phyloP scores from a whole-genome alignment of 345 rosid species.

The Hibiscus tridactylites region DNA sequence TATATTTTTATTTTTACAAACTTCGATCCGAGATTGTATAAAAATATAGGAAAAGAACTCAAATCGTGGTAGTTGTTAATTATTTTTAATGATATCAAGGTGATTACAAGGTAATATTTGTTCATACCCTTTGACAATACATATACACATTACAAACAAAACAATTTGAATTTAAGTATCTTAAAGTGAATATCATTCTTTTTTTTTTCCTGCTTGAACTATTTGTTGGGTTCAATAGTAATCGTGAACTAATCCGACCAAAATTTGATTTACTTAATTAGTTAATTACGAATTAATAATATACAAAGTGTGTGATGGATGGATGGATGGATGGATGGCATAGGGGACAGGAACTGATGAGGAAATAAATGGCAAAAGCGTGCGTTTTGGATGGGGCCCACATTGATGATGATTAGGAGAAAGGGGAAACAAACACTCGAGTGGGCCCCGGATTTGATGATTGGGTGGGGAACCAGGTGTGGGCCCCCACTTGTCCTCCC shows the following conservation, averaged over 20 bases:
- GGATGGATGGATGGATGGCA: neutral
- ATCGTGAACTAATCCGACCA: too few relatives aligned
- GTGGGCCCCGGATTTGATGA: constrained; percentile 41
- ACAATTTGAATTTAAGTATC: too few relatives aligned
- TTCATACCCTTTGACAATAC: too few relatives aligned
- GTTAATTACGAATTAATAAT: neutral
- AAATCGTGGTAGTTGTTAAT: too few relatives aligned
- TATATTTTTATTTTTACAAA: too few relatives aligned
- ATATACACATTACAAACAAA: too few relatives aligned
- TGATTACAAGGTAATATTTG: neutral
- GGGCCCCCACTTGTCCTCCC: constrained; percentile 37
- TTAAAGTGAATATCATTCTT: too few relatives aligned
- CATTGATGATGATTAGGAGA: constrained; percentile 13
- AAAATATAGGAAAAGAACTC: too few relatives aligned
- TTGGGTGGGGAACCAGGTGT: constrained; percentile 45
- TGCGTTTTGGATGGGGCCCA: neutral
- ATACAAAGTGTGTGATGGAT: neutral
- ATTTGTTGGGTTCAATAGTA: too few relatives aligned
- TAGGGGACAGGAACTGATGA: neutral
- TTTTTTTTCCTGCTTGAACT: too few relatives aligned
- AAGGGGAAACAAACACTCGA: constrained; percentile 11
- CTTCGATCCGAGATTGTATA: too few relatives aligned
- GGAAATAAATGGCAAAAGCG: constrained; percentile 8
- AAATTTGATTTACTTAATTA: neutral
- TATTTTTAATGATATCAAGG: neutral